These are phyloP conservation scores for Laguncularia racemosa DNA, from an alignment of 345 rosid species.

Conservation along the genomic window DNA sequence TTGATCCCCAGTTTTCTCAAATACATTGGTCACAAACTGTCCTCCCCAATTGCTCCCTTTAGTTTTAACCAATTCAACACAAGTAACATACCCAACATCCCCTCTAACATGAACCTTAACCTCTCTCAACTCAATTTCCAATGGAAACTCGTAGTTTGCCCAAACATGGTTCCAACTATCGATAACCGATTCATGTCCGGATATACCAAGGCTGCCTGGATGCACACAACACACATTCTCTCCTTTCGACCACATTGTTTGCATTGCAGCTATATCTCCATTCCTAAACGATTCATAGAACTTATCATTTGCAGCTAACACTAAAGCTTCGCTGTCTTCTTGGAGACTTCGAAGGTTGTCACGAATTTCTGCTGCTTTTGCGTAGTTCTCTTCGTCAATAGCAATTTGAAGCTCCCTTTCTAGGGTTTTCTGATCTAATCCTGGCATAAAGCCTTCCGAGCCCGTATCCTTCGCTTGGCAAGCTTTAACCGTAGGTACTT, in stretches of 20 bases:
- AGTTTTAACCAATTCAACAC: slow-evolving; percentile 78
- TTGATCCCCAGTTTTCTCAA: slow-evolving; percentile 63
- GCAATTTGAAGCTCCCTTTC: slow-evolving; percentile 54
- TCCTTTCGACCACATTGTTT: slow-evolving; percentile 54
- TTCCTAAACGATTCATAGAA: slow-evolving; percentile 68
- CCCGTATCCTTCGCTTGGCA: no score
- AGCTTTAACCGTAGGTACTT: no score
- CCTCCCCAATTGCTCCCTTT: slow-evolving; percentile 95
- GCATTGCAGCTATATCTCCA: slow-evolving; percentile 74
- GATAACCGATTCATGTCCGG: slow-evolving; percentile 68
- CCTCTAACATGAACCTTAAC: slow-evolving; percentile 68
- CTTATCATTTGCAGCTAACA: slow-evolving; percentile 63
- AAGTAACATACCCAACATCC: slow-evolving; percentile 65
- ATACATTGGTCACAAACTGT: slow-evolving; percentile 83
- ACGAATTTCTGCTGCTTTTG: slow-evolving; percentile 74
- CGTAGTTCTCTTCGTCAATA: slow-evolving; percentile 75
- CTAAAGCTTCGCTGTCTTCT: slow-evolving; percentile 58
- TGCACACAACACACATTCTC: slow-evolving; percentile 73
- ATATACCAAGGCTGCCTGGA: slow-evolving; percentile 77
- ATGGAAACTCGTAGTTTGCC: slow-evolving; percentile 85
- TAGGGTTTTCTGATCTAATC: slow-evolving; percentile 50
- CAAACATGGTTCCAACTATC: slow-evolving; percentile 95
- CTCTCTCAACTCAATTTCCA: slow-evolving; percentile 65
- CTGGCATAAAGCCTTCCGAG: no score
- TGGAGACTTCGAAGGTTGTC: slow-evolving; percentile 54